These are phyloP conservation scores for Bifiguratus adelaidae DNA, from an alignment of 192 early-diverging fungal species.

Conservation along the genomic window DNA sequence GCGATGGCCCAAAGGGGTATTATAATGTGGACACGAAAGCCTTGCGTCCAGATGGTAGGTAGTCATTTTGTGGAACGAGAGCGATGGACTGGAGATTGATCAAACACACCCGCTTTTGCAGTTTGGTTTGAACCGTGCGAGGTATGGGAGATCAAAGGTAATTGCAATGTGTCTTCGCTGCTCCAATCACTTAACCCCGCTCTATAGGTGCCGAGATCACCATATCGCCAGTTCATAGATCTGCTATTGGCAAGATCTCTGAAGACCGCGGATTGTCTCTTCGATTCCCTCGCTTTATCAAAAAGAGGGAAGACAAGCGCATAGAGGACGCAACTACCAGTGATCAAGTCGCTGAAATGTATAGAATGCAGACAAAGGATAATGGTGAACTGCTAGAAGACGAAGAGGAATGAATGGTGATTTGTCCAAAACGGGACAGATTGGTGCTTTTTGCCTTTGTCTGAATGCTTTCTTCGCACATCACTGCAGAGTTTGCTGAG, in stretches of 20 bases:
- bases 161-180: background rate
- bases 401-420: no score
- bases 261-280: constrained; percentile 55
- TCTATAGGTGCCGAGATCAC: constrained; percentile 60
- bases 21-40: constrained; percentile 5
- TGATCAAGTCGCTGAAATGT: constrained; percentile 41
- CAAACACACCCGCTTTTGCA: background rate
- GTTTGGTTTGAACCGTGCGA: constrained; percentile 75
- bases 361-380: constrained; percentile 8
- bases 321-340: constrained; percentile 72
- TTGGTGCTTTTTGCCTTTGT: no score
- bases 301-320: constrained; percentile 77
- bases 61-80: background rate
- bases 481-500: no score
- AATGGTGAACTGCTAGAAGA: no score
- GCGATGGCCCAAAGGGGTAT: constrained; percentile 4
- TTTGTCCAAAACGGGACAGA: no score
- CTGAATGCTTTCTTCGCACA: no score
- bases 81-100: background rate
- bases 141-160: constrained; percentile 87
- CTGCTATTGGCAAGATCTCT: constrained; percentile 55
- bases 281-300: constrained; percentile 80
- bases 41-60: constrained; percentile 12
- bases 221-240: constrained; percentile 75
- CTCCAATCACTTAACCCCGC: background rate